Percentiles rank a stretch among this genome's conserved stretches.
Conservation (phyloP, 441 rosid genomes). For the Jatropha multifida region DNA sequence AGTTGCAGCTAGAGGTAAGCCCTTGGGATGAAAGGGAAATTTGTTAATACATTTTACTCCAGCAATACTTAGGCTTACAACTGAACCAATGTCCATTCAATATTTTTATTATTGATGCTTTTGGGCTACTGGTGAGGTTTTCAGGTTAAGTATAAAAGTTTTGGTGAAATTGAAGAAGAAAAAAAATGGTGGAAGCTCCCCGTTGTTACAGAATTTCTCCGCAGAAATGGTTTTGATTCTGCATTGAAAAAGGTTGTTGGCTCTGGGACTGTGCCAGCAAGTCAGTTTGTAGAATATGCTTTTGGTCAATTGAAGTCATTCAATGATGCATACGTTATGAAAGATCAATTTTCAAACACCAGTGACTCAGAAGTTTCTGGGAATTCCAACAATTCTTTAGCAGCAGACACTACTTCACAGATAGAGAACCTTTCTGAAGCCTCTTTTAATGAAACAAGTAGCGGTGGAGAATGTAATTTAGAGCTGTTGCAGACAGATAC, state of each 20-base stretch:
- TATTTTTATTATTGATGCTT: conserved; percentile 9
- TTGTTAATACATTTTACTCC: background rate
- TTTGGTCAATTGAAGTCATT: conserved; percentile 83
- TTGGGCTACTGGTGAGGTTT: conserved; percentile 21
- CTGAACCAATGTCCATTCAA: background rate
- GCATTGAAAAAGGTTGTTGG: conserved; percentile 56
- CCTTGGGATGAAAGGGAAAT: conserved; percentile 13
- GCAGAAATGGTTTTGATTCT: conserved; percentile 64
- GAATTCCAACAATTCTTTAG: conserved; percentile 31
- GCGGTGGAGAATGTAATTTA: conserved; percentile 23
- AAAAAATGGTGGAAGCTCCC: conserved; percentile 84
- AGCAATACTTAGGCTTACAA: background rate
- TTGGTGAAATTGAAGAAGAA: conserved; percentile 72
- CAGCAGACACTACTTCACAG: conserved; percentile 36
- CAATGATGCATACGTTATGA: conserved; percentile 48
- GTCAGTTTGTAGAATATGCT: conserved; percentile 87
- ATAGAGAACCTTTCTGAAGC: conserved; percentile 28
- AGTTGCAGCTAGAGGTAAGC: conserved; percentile 81
- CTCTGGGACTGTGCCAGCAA: conserved; percentile 72
- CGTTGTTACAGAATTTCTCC: conserved; percentile 65
- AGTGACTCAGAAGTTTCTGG: conserved; percentile 29
- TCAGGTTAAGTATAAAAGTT: conserved; percentile 82
- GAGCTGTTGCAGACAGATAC: conserved; percentile 26
- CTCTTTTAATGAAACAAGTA: conserved; percentile 29
- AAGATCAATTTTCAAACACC: conserved; percentile 34